These are phyloP conservation scores for Boletellus sp. DNA, from an alignment of 1,284 basidiomycete species.

Conservation along the genomic window DNA sequence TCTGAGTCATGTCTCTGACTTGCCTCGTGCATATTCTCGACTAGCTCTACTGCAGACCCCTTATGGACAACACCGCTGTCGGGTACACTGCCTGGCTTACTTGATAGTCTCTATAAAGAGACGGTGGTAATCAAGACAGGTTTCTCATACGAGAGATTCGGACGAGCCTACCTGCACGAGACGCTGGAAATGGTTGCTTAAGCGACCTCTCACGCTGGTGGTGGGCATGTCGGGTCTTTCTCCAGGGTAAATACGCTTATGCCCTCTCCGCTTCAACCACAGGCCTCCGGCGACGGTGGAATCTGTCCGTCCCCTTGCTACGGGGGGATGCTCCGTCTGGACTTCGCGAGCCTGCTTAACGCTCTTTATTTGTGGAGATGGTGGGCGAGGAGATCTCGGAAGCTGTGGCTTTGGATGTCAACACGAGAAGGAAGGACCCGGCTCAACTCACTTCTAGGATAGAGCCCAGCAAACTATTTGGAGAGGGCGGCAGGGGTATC, in stretches of 20 bases:
- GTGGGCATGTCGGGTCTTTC: conserved; percentile 4
- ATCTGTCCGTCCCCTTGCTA: neutral
- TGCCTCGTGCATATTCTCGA: neutral
- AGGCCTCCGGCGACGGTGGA: conserved; percentile 6
- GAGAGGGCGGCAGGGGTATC: conserved; percentile 26
- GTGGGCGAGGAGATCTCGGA: conserved; percentile 10
- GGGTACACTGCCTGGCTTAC: neutral
- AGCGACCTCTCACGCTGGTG: conserved; percentile 1
- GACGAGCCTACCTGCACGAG: conserved; percentile 17
- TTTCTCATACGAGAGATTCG: neutral
- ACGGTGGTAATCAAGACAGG: neutral
- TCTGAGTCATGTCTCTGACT: conserved; percentile 11
- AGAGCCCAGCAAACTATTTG: conserved; percentile 17
- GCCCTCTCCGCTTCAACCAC: conserved; percentile 14
- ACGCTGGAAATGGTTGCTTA: conserved; percentile 14
- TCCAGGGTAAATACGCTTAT: neutral
- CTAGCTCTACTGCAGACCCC: neutral
- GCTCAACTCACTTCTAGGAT: conserved; percentile 19
- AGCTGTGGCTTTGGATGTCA: conserved; percentile 13
- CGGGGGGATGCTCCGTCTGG: conserved; percentile 6
- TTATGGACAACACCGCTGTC: neutral
- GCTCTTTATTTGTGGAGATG: conserved; percentile 1
- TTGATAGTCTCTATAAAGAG: conserved; percentile 12
- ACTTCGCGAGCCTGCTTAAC: conserved; percentile 4
- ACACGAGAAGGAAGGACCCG: neutral